phyloP scores from a whole-genome alignment of 2,329 filamentous ascomycete species.

The Capronia epimyces region DNA sequence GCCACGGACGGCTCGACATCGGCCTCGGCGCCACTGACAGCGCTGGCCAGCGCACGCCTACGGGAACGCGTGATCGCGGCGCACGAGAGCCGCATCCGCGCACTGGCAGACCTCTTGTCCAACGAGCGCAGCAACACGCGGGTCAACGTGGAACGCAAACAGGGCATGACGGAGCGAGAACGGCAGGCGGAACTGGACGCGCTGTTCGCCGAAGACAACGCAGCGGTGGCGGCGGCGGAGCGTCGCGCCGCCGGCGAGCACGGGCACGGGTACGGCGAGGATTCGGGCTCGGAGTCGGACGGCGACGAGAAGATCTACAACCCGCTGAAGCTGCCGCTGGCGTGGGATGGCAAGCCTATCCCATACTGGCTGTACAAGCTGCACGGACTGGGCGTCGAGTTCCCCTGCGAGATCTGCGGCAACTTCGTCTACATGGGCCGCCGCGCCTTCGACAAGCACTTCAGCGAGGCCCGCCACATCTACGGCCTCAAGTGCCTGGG shows the following conservation, averaged over 20 bases:
- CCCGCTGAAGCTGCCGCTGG: constrained; percentile 87
- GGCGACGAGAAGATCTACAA: constrained; percentile 92
- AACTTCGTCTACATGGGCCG: constrained; percentile 99
- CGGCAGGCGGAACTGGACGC: constrained; percentile 90
- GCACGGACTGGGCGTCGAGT: constrained; percentile 90
- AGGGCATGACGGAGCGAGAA: constrained; percentile 96
- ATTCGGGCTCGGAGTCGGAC: constrained; percentile 64
- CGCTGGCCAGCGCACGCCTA: constrained; percentile 43
- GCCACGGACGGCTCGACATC: constrained; percentile 9
- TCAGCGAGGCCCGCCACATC: constrained; percentile 87
- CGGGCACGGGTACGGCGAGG: constrained; percentile 44
- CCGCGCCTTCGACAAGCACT: constrained; percentile 95
- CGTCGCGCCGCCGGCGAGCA: constrained; percentile 29
- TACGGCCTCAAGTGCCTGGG: constrained; percentile 91
- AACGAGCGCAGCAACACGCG: constrained; percentile 82
- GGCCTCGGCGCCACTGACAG: constrained; percentile 1
- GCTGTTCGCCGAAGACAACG: constrained; percentile 60
- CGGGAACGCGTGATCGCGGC: constrained; percentile 90
- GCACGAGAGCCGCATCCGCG: constrained; percentile 76
- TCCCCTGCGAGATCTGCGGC: constrained; percentile 91
- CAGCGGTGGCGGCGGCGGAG: constrained; percentile 31
- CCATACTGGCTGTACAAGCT: constrained; percentile 98
- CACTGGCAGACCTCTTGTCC: constrained; percentile 74
- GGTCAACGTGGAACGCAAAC: constrained; percentile 91
- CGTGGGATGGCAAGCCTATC: constrained; percentile 98